Evolutionary conservation across 805 yeast genomes (phyloP).

Genomic region (Wickerhamomyces ciferrii): DNA sequence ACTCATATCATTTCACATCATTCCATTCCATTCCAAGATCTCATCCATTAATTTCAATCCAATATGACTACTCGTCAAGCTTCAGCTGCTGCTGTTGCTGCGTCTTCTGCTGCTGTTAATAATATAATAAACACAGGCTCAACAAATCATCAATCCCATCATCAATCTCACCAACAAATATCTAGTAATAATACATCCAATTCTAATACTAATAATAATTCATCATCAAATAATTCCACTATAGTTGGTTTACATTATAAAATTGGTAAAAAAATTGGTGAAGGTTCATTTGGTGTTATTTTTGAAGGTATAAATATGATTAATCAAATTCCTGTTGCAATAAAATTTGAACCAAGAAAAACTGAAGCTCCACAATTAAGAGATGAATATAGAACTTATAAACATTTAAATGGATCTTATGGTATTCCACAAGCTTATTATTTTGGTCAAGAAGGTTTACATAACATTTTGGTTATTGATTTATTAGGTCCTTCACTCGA

Average conservation of each 20-base stretch:
- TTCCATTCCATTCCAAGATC: too few relatives aligned
- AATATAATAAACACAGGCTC: conserved; percentile 19
- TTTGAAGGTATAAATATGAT: conserved; percentile 76
- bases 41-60: too few relatives aligned
- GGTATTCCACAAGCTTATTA: conserved; percentile 84
- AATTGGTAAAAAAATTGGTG: conserved; percentile 81
- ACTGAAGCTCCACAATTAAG: conserved; percentile 81
- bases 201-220: conserved; percentile 4
- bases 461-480: conserved; percentile 72
- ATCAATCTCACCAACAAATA: conserved; percentile 3
- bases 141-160: not conserved
- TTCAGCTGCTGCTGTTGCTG: conserved; percentile 23
- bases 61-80: conserved; percentile 2
- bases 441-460: conserved; percentile 82
- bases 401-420: conserved; percentile 58
- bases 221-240: conserved; percentile 6
- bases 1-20: too few relatives aligned
- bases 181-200: too few relatives aligned
- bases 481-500: conserved; percentile 77
- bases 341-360: conserved; percentile 75
- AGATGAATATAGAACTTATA: conserved; percentile 77
- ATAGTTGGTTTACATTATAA: conserved; percentile 60
- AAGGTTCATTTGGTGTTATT: conserved; percentile 82
- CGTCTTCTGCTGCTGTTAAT: conserved; percentile 23
- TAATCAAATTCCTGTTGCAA: conserved; percentile 60